Evolutionary conservation across 1,284 basidiomycete genomes (phyloP), one percentile per base, ranked within the genome.

Genomic region (Trametes hirsuta): DNA sequence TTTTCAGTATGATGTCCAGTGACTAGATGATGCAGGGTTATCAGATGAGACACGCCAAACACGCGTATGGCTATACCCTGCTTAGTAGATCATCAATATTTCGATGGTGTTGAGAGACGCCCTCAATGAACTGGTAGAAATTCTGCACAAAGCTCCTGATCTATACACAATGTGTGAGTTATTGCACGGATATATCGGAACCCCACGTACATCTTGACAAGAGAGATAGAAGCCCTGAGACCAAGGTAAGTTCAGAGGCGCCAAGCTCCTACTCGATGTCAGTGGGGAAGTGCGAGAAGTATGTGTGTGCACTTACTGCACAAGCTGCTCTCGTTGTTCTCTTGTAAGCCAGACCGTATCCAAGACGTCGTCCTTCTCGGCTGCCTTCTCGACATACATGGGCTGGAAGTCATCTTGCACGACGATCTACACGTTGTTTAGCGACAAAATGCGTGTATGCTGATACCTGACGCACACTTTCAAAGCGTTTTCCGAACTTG

Each of bases 111-210:
- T 97, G 93, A 1, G 90, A 88, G 9, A 97, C 93, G 2, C 96
- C 97, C 67, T 98, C 97, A 0, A 95, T 89, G 73, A 98, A 99
- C 40, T 94, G 88, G 74, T 98, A 98, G 79, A 98, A 99, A 69
- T 95, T 94, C 68, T 97, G 93, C 30, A 98, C 93, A 70, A 97
- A 97, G 50, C 84, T 86, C 39, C 95, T 89, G 61, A 99, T 95
- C 87, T 93, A 69, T 45, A 14, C 3, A 15, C 14, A 24, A 11
- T 21, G 21, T 15, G 58, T 53, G 40, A 55, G 45, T 24, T 37
- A 53, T 35, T 45, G 45, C n/a, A 14, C 30, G 8, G 40, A 5
- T 25, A 49, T 9, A 21, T 15, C 8, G 36, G 22, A 35, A 34
- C 18, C 11, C 22, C 47, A 71, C 83, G 34, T 71, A 91, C 91